These are phyloP conservation scores for Fraxinus latifolia DNA, from an alignment of 305 asterid genomes.

Conservation along the genomic window DNA sequence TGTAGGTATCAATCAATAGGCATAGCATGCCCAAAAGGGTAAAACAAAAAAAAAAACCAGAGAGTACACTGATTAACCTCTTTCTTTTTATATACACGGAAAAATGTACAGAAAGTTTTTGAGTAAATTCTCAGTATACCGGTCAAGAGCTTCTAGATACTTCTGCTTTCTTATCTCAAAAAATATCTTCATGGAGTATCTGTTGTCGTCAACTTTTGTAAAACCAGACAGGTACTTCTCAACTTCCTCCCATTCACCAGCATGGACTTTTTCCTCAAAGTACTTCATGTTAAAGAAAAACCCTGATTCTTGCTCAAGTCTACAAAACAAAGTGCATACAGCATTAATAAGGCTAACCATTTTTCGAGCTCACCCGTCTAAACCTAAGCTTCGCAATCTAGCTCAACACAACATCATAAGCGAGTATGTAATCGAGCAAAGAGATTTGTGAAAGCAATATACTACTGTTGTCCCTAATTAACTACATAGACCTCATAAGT, in stretches of 20 bases:
- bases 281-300: constrained; percentile 79
- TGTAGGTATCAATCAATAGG: constrained; percentile 23
- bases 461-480: background rate
- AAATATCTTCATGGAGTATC: constrained; percentile 85
- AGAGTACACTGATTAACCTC: background rate
- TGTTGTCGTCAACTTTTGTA: constrained; percentile 77
- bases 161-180: constrained; percentile 79
- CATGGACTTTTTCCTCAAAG: constrained; percentile 77
- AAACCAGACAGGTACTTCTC: constrained; percentile 82
- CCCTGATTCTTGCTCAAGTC: constrained; percentile 87
- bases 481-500: background rate
- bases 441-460: background rate
- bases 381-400: background rate
- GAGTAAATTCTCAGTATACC: constrained; percentile 36
- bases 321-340: constrained; percentile 26
- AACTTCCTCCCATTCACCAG: constrained; percentile 86
- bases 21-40: background rate
- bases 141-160: constrained; percentile 84
- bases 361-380: background rate
- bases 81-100: background rate
- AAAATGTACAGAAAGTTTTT: constrained; percentile 7
- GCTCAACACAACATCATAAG: background rate
- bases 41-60: background rate
- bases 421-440: background rate
- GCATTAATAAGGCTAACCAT: constrained; percentile 6